Evolutionary conservation across 306 rosid species (phyloP).

Genomic region (Pueraria montana): DNA sequence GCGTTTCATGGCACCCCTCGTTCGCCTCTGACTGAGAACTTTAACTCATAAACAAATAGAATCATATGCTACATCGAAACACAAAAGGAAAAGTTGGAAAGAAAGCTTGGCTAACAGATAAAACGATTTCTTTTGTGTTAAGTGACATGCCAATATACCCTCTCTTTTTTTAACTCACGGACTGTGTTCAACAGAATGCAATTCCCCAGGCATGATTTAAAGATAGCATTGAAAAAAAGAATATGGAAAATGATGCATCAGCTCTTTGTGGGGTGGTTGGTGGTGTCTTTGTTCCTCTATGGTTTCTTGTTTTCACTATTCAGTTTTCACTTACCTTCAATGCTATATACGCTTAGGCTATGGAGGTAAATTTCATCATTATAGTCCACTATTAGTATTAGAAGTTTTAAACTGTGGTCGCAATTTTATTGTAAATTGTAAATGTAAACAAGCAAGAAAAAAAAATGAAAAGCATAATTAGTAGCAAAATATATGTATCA

Average conservation of each 20-base stretch:
- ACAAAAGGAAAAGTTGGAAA: slow-evolving; percentile 4
- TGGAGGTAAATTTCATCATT: neutral
- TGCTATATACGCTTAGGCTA: neutral
- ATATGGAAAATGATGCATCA: neutral
- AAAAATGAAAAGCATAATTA: neutral
- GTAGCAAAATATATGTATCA: neutral
- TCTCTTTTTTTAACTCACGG: slow-evolving; percentile 52
- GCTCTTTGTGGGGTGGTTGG: neutral
- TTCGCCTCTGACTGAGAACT: neutral
- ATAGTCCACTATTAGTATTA: neutral
- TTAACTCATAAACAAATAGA: slow-evolving; percentile 46
- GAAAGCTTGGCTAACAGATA: slow-evolving; percentile 22
- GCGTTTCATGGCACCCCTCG: slow-evolving; percentile 34
- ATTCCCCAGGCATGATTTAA: slow-evolving; percentile 47
- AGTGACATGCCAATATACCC: slow-evolving; percentile 42
- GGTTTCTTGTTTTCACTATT: slow-evolving; percentile 19
- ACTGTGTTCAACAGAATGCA: slow-evolving; percentile 54
- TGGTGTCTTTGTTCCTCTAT: neutral
- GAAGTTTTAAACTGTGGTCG: neutral
- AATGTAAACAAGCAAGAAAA: neutral
- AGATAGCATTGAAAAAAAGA: slow-evolving; percentile 33
- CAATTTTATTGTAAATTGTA: neutral
- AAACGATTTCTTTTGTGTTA: slow-evolving; percentile 5
- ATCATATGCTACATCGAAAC: slow-evolving; percentile 58
- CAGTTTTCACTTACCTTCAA: neutral